A percentile compares a stretch with the other conserved stretches of the same genome.
Evolutionary conservation across 2,329 filamentous ascomycete species (phyloP).

Genomic region (Aspergillus fumigatus): DNA sequence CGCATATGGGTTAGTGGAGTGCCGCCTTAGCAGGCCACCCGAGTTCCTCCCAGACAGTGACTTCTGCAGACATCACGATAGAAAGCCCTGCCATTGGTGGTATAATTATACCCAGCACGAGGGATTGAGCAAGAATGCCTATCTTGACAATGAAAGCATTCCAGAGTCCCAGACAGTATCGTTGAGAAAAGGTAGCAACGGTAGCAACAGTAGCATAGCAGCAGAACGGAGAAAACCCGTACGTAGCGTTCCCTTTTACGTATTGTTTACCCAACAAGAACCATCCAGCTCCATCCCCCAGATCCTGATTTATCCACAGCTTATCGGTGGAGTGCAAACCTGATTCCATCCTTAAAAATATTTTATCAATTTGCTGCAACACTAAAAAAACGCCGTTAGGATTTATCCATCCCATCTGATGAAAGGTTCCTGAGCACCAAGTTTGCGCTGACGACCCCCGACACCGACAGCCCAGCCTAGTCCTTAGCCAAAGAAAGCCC

Average conservation of each 20-base stretch:
- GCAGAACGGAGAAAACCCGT: not conserved
- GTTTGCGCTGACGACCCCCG: not conserved
- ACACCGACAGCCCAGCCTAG: not conserved
- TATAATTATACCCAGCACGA: not conserved
- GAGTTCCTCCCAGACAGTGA: no score
- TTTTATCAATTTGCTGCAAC: not conserved
- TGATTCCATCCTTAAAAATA: not conserved
- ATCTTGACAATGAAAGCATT: not conserved
- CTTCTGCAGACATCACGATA: no score
- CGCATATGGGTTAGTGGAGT: not conserved
- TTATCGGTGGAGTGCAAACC: not conserved
- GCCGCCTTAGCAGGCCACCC: not conserved
- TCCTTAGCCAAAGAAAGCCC: not conserved
- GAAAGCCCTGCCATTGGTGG: not conserved
- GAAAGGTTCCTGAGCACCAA: not conserved
- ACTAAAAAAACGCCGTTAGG: not conserved
- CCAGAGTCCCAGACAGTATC: not conserved
- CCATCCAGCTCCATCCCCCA: not conserved
- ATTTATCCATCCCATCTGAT: not conserved
- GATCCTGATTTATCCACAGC: not conserved
- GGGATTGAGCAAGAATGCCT: not conserved
- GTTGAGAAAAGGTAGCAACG: not conserved
- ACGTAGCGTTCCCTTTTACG: not conserved
- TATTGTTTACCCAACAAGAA: not conserved
- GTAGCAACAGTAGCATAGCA: not conserved